These are phyloP conservation scores for Colletotrichum sp. DNA, from an alignment of 2,329 filamentous ascomycete species.

Conservation along the genomic window DNA sequence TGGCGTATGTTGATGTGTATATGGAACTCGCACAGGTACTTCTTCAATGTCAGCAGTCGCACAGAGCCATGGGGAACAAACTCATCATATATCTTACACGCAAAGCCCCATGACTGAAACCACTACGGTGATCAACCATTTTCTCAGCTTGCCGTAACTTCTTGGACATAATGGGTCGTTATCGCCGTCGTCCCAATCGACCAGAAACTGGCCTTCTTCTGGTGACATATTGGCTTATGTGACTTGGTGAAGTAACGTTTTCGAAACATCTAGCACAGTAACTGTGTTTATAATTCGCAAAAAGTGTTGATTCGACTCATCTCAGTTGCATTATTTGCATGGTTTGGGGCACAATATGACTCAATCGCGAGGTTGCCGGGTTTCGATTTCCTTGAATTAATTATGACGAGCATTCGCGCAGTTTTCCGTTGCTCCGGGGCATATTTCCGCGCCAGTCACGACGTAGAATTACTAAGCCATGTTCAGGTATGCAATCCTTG, in stretches of 20 bases:
- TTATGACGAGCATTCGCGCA: not conserved
- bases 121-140: conserved; percentile 82
- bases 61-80: not conserved
- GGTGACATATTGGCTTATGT: not conserved
- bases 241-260: fast-evolving
- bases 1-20: conserved; percentile 84
- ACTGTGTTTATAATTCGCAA: fast-evolving
- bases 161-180: conserved; percentile 77
- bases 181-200: conserved; percentile 76
- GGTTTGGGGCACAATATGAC: not conserved
- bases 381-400: not conserved
- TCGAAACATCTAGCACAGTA: not conserved
- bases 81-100: conserved; percentile 71
- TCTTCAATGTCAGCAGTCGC: not conserved
- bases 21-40: conserved; percentile 86
- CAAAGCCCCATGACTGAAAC: conserved; percentile 76
- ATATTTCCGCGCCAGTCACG: not conserved
- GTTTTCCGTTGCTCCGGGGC: not conserved
- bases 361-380: not conserved
- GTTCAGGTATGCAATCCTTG: not conserved
- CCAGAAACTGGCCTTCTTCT: conserved; percentile 61
- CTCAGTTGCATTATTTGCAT: not conserved
- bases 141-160: conserved; percentile 66
- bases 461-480: not conserved
- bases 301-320: not conserved